These are phyloP conservation scores for Fusarium lyarnte DNA, from an alignment of 2,329 filamentous ascomycete genomes.

Conservation along the genomic window DNA sequence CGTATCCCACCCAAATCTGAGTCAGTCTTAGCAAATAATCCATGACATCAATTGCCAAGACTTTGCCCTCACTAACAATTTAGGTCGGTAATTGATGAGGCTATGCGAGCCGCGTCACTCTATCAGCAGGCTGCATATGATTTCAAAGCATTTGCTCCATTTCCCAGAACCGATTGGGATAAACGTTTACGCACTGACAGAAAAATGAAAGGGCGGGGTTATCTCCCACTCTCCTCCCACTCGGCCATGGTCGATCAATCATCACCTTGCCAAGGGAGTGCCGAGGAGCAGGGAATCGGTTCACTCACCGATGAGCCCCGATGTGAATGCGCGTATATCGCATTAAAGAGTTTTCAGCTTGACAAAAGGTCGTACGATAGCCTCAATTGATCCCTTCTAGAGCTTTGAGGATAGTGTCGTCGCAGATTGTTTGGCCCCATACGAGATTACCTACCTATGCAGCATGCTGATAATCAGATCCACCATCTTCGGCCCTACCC, in stretches of 20 bases:
- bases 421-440: neutral
- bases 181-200: neutral
- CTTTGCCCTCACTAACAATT: neutral
- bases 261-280: neutral
- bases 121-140: neutral
- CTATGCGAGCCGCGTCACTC: neutral
- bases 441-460: neutral
- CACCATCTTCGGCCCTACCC: neutral
- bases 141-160: neutral
- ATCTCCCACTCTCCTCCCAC: conserved; percentile 1
- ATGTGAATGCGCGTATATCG: neutral
- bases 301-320: neutral
- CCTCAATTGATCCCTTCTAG: neutral
- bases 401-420: neutral
- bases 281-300: neutral
- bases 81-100: neutral
- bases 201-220: neutral
- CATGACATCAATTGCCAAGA: conserved; percentile 1
- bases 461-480: neutral
- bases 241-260: neutral
- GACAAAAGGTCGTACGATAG: neutral
- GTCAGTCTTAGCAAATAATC: neutral
- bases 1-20: neutral
- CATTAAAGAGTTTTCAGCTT: neutral
- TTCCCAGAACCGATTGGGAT: neutral